phyloP scores from a whole-genome alignment of 176 grass and related monocot species.

The Thalia dealbata region DNA sequence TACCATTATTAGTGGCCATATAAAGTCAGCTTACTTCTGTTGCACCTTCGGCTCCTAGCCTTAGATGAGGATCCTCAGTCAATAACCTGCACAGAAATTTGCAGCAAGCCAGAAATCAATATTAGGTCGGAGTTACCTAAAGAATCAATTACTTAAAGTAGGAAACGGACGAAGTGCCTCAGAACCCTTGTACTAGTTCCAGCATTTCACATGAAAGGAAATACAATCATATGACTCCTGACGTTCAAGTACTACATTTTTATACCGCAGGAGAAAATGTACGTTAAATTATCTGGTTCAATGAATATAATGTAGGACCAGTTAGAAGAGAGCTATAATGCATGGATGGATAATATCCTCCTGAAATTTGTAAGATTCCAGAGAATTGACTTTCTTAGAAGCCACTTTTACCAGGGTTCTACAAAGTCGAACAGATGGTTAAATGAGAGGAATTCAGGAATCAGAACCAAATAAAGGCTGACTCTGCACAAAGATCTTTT shows the following conservation, averaged over 20 bases:
- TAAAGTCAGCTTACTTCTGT: slow-evolving; percentile 62
- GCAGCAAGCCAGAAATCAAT: slow-evolving; percentile 13
- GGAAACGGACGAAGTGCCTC: too few relatives aligned
- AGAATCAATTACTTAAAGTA: background rate
- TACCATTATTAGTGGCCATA: slow-evolving; percentile 17
- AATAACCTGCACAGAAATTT: slow-evolving; percentile 60
- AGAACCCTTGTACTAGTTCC: background rate
- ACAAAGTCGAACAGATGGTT: background rate
- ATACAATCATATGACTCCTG: background rate
- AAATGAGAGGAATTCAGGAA: too few relatives aligned
- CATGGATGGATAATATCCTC: too few relatives aligned
- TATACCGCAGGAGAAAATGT: background rate
- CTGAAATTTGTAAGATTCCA: background rate
- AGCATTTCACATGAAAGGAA: background rate
- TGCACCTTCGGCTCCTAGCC: slow-evolving; percentile 80
- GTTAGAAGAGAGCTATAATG: background rate
- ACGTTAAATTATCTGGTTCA: background rate
- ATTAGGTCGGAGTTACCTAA: slow-evolving; percentile 4
- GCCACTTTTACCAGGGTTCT: background rate
- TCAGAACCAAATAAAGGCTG: background rate
- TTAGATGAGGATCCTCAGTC: slow-evolving; percentile 95
- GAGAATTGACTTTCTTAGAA: background rate
- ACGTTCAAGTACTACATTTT: background rate
- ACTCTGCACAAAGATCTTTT: too few relatives aligned
- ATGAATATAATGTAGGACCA: background rate